These are phyloP conservation scores for Pyrenopolyporus hunteri DNA, from an alignment of 495 filamentous ascomycete genomes.

Conservation along the genomic window DNA sequence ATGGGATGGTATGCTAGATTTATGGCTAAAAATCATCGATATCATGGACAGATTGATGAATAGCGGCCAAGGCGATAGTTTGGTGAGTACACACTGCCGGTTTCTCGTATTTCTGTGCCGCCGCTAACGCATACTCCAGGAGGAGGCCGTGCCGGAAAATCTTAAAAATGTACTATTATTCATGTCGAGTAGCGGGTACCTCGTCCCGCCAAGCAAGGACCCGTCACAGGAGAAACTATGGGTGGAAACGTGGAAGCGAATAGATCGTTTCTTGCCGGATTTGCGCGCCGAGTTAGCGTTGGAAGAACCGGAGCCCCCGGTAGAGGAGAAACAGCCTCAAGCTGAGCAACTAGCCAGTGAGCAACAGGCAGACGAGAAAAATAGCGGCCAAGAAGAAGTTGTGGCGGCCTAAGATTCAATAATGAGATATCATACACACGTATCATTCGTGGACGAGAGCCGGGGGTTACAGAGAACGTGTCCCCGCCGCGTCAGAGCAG, in stretches of 20 bases:
- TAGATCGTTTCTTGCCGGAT: constrained; percentile 88
- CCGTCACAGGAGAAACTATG: constrained; percentile 66
- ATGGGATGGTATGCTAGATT: constrained; percentile 88
- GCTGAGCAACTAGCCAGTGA: constrained; percentile 14
- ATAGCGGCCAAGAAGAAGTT: constrained; percentile 12
- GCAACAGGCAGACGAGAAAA: constrained; percentile 5
- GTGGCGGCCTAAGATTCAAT: background rate
- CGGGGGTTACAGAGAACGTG: constrained; percentile 3
- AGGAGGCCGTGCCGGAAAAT: constrained; percentile 94
- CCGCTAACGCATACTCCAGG: constrained; percentile 56
- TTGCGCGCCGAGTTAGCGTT: constrained; percentile 61
- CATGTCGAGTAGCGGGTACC: constrained; percentile 88
- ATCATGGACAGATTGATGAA: constrained; percentile 97
- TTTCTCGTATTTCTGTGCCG: constrained; percentile 9
- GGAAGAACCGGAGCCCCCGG: constrained; percentile 46
- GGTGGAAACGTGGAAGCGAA: constrained; percentile 83
- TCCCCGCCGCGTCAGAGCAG: background rate
- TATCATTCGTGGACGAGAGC: background rate
- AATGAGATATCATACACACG: constrained; percentile 9
- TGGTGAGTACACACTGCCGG: constrained; percentile 64
- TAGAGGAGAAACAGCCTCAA: constrained; percentile 10
- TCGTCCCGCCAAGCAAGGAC: constrained; percentile 73
- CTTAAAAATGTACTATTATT: constrained; percentile 96
- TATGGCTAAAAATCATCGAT: constrained; percentile 92
- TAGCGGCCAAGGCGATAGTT: constrained; percentile 87